Conservation (phyloP, 805 yeast species). For the Clavispora phyllophila region DNA sequence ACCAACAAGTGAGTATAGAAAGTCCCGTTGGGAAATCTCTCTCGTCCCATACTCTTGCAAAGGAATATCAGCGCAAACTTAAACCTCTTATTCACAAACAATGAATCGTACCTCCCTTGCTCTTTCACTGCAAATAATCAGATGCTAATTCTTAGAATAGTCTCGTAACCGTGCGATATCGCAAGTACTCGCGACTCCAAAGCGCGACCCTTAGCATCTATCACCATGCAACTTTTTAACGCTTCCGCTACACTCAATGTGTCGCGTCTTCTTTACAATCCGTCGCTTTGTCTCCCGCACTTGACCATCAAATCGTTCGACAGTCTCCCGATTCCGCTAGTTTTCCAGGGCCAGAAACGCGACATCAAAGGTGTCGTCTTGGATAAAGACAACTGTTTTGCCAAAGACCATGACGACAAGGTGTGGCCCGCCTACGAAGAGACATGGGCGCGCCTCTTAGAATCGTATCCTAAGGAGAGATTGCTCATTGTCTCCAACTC, state of each 20-base stretch:
- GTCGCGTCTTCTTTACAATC: slow-evolving; percentile 52
- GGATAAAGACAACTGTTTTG: slow-evolving; percentile 95
- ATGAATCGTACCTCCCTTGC: no score
- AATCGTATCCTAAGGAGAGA: slow-evolving; percentile 56
- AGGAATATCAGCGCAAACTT: no score
- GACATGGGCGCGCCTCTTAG: slow-evolving; percentile 50
- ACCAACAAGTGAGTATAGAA: no score
- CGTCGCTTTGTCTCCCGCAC: slow-evolving; percentile 69
- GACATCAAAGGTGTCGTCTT: slow-evolving; percentile 71
- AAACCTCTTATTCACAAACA: no score
- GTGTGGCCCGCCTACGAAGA: slow-evolving; percentile 70
- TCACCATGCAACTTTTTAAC: slow-evolving; percentile 42
- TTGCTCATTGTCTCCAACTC: slow-evolving; percentile 83
- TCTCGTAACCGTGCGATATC: background rate
- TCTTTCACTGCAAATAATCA: no score
- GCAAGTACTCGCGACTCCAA: no score
- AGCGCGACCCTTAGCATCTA: background rate
- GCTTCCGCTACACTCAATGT: slow-evolving; percentile 74
- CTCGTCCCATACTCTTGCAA: no score
- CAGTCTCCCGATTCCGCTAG: slow-evolving; percentile 52
- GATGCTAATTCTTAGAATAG: no score
- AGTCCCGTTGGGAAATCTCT: no score
- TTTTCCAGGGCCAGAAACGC: slow-evolving; percentile 23
- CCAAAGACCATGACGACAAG: slow-evolving; percentile 71
- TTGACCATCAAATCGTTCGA: slow-evolving; percentile 51